A percentile compares a stretch with the other conserved stretches of the same genome.
phyloP scores from a whole-genome alignment of 2,329 filamentous ascomycete genomes.

The Xylariaceae sp. region DNA sequence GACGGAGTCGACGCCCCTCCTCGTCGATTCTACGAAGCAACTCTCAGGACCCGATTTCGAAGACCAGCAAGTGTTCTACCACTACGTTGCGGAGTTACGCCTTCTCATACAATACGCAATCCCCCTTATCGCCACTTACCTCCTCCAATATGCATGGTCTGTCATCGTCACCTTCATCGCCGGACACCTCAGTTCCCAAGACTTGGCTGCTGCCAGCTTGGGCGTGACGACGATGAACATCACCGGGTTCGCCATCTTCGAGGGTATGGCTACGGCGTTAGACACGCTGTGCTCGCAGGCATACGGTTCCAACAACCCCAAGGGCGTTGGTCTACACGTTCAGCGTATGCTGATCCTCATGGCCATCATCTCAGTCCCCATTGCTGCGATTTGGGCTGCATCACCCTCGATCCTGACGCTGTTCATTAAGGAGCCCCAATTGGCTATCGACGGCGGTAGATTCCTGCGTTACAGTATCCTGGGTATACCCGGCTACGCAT shows the following conservation, averaged over 20 bases:
- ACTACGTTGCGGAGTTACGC: slow-evolving; percentile 26
- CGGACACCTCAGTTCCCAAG: slow-evolving; percentile 47
- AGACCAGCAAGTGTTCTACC: slow-evolving; percentile 5
- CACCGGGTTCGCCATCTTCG: slow-evolving; percentile 46
- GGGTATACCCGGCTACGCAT: slow-evolving; percentile 48
- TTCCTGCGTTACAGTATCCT: slow-evolving; percentile 45
- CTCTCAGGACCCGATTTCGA: not conserved
- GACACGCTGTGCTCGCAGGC: slow-evolving; percentile 49
- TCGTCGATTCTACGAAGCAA: slow-evolving; percentile 16
- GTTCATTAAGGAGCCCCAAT: slow-evolving; percentile 41
- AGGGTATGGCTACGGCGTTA: slow-evolving; percentile 47
- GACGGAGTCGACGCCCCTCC: slow-evolving; percentile 22
- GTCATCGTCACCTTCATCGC: slow-evolving; percentile 48
- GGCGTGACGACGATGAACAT: slow-evolving; percentile 53
- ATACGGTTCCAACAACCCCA: slow-evolving; percentile 44
- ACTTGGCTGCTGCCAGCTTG: slow-evolving; percentile 47
- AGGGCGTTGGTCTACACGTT: slow-evolving; percentile 46
- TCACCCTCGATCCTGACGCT: slow-evolving; percentile 42
- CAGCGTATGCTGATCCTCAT: slow-evolving; percentile 50
- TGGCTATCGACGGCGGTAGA: slow-evolving; percentile 43
- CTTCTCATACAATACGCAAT: slow-evolving; percentile 37
- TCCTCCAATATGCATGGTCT: slow-evolving; percentile 49
- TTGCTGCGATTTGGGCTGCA: slow-evolving; percentile 44
- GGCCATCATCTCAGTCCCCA: slow-evolving; percentile 41
- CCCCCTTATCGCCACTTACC: slow-evolving; percentile 48